phyloP scores from a whole-genome alignment of 441 rosid species.

The Geranium incanum region DNA sequence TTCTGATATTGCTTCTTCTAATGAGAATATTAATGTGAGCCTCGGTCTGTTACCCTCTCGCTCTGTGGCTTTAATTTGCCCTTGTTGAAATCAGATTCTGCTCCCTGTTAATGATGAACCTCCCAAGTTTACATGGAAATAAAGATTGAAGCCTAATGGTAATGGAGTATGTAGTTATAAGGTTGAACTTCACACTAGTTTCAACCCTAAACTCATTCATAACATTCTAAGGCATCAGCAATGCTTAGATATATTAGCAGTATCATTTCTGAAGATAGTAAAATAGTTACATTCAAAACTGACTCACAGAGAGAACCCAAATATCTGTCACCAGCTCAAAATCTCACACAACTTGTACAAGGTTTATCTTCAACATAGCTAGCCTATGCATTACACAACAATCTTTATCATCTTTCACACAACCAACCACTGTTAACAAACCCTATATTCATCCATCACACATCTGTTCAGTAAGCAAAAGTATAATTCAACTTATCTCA shows the following conservation, averaged over 20 bases:
- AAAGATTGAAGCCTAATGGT: no score
- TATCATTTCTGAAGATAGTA: neutral
- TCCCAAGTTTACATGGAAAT: no score
- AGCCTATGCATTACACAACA: conserved; percentile 9
- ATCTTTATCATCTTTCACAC: conserved; percentile 13
- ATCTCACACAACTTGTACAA: conserved; percentile 2
- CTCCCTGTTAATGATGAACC: no score
- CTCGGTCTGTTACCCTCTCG: no score
- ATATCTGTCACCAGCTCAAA: neutral
- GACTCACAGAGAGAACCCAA: neutral
- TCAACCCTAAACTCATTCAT: no score
- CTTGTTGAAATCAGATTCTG: no score
- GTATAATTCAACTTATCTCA: conserved; percentile 25
- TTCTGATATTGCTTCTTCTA: no score
- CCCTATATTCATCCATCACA: conserved; percentile 14
- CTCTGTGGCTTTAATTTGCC: no score
- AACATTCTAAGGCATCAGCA: no score
- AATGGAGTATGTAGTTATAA: no score
- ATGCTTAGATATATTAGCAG: neutral
- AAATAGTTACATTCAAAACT: neutral
- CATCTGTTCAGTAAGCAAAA: conserved; percentile 10
- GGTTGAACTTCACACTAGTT: no score
- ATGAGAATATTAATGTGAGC: no score
- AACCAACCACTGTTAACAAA: neutral
- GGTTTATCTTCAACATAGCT: neutral